Conservation (phyloP, 2,329 filamentous ascomycete genomes). For the Eutypella sp. region DNA sequence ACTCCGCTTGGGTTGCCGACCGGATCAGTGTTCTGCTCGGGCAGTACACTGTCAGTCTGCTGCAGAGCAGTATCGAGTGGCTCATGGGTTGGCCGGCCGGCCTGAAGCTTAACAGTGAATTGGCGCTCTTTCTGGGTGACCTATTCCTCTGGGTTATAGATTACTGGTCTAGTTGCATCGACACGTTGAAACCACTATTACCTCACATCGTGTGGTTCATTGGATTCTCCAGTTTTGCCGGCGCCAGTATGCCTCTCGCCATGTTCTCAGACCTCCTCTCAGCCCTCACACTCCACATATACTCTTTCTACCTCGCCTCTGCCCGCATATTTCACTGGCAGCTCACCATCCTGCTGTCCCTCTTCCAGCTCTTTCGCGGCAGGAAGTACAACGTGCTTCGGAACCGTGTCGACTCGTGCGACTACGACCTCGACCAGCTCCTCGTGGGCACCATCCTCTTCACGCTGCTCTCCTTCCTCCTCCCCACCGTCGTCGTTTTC, state of each 20-base stretch:
- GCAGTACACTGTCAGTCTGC: constrained; percentile 80
- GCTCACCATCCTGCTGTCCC: constrained; percentile 87
- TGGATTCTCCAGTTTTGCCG: constrained; percentile 90
- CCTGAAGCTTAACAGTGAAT: constrained; percentile 88
- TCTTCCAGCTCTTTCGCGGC: constrained; percentile 97
- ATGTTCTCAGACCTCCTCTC: constrained; percentile 93
- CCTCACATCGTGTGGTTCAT: constrained; percentile 87
- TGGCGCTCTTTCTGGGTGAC: constrained; percentile 90
- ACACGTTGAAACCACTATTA: constrained; percentile 71
- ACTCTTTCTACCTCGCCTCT: constrained; percentile 95
- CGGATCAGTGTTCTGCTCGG: constrained; percentile 72
- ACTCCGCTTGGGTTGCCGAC: constrained; percentile 75
- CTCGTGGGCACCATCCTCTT: constrained; percentile 95
- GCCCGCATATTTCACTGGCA: constrained; percentile 99
- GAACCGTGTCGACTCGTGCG: constrained; percentile 96
- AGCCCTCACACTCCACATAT: constrained; percentile 88
- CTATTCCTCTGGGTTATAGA: constrained; percentile 98
- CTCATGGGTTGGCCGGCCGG: constrained; percentile 94
- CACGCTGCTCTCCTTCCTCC: constrained; percentile 86
- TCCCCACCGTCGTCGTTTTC: constrained; percentile 93
- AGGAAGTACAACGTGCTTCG: constrained; percentile 97
- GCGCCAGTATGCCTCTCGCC: constrained; percentile 94
- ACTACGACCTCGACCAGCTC: constrained; percentile 96
- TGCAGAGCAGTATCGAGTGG: constrained; percentile 89
- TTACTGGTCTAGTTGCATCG: constrained; percentile 88